These are phyloP conservation scores for Cyberlindnera samutprakarnensis DNA, from an alignment of 805 yeast species.

Conservation along the genomic window DNA sequence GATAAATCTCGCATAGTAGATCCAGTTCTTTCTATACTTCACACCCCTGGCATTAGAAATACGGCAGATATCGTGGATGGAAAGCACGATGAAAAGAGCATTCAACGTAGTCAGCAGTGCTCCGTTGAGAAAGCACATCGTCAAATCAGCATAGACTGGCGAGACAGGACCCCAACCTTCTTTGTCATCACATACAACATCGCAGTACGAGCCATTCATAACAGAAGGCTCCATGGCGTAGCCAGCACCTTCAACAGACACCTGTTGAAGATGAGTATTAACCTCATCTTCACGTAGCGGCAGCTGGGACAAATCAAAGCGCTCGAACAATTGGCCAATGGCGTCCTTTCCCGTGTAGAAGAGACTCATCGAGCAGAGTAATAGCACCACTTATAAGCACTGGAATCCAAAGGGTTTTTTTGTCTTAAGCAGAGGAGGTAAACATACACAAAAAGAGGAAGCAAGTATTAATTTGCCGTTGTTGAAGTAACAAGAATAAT, in stretches of 20 bases:
- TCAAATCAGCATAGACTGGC: constrained; percentile 40
- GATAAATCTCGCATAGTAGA: constrained; percentile 25
- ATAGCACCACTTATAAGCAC: no score
- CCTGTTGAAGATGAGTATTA: not conserved
- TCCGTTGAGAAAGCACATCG: constrained; percentile 56
- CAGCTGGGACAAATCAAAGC: no score
- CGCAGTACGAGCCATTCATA: constrained; percentile 7
- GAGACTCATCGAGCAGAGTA: no score
- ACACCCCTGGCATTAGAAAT: constrained; percentile 16
- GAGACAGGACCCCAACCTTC: constrained; percentile 40
- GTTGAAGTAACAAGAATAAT: no score
- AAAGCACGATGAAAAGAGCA: constrained; percentile 35
- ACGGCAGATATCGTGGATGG: constrained; percentile 29
- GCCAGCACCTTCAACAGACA: not conserved
- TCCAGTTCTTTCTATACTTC: constrained; percentile 33
- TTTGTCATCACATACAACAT: constrained; percentile 17
- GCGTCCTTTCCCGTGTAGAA: no score
- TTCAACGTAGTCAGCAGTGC: constrained; percentile 35
- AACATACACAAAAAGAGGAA: no score
- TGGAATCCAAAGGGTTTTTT: no score
- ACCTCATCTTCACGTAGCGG: no score
- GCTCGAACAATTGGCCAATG: no score
- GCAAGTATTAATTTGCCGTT: no score
- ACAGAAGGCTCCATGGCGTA: not conserved
- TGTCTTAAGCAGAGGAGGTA: no score